Conservation (phyloP, 352 stramenopile genomes). For the Phytophthora podocarpi region DNA sequence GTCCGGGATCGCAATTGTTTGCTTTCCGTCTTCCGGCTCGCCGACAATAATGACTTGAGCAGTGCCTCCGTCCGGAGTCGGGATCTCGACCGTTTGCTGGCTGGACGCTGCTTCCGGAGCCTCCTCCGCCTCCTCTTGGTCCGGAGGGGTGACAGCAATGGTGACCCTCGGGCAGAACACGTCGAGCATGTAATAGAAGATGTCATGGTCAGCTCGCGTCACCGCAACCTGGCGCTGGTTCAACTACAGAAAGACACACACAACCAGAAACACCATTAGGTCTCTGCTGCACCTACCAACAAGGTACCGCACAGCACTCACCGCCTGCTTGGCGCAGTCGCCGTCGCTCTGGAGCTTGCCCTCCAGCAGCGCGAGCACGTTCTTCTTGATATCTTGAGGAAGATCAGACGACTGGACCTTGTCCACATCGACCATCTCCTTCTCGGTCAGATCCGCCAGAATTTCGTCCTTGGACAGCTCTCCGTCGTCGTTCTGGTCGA, state of each 20-base stretch:
- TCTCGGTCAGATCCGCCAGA: constrained; percentile 18
- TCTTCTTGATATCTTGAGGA: constrained; percentile 20
- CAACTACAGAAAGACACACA: too few relatives aligned
- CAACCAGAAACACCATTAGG: too few relatives aligned
- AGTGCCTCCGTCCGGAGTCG: constrained; percentile 14
- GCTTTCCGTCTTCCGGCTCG: constrained; percentile 11
- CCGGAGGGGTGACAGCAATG: constrained; percentile 19
- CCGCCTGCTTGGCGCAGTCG: constrained; percentile 18
- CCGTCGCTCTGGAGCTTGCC: constrained; percentile 24
- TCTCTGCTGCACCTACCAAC: too few relatives aligned
- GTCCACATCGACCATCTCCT: constrained; percentile 18
- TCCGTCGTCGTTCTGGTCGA: constrained; percentile 42
- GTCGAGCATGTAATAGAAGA: constrained; percentile 32
- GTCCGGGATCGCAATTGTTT: constrained; percentile 23
- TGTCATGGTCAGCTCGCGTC: constrained; percentile 5
- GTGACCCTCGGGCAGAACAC: constrained; percentile 24
- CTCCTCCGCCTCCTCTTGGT: constrained; percentile 1
- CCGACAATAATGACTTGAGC: constrained; percentile 22
- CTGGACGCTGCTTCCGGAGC: neutral
- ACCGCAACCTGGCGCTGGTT: constrained; percentile 6
- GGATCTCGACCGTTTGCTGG: constrained; percentile 24
- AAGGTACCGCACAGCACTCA: too few relatives aligned
- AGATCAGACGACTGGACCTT: constrained; percentile 20
- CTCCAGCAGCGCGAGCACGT: constrained; percentile 18
- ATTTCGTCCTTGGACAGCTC: constrained; percentile 18